Conservation (phyloP, 2,329 filamentous ascomycete genomes). For the Penicillium sp. region DNA sequence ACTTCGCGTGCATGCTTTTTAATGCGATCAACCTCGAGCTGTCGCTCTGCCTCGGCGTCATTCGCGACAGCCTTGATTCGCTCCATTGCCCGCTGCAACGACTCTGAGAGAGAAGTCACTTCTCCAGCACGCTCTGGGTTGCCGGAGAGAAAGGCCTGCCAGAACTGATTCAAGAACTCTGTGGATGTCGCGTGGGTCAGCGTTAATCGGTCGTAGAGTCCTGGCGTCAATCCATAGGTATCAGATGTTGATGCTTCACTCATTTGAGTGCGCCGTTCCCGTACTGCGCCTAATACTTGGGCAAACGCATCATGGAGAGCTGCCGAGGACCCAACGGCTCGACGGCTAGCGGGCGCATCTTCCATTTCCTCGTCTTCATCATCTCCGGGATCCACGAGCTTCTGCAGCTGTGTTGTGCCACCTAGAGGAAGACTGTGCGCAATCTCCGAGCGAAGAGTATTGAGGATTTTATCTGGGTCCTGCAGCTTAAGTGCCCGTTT, state of each 20-base stretch:
- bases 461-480: conserved; percentile 70
- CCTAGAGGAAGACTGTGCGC: conserved; percentile 49
- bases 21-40: conserved; percentile 66
- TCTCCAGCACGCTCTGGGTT: conserved; percentile 80
- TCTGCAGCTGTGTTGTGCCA: conserved; percentile 71
- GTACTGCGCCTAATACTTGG: conserved; percentile 63
- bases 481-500: conserved; percentile 69
- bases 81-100: conserved; percentile 74
- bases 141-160: conserved; percentile 87
- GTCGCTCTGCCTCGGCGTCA: conserved; percentile 76
- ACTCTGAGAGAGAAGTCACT: conserved; percentile 79
- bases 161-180: conserved; percentile 98
- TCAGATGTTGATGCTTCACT: conserved; percentile 40
- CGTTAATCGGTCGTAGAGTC: conserved; percentile 65
- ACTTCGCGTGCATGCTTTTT: conserved; percentile 73
- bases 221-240: conserved; percentile 53
- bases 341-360: conserved; percentile 43
- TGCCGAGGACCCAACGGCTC: conserved; percentile 69
- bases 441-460: conserved; percentile 67
- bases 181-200: conserved; percentile 89
- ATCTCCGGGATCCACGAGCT: conserved; percentile 57
- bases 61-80: conserved; percentile 80
- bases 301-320: conserved; percentile 61
- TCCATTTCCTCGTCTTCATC: conserved; percentile 62
- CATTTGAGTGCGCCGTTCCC: conserved; percentile 58